Evolutionary conservation across 106 monocot genomes (phyloP).

Genomic region (Dendrobium chrysotoxum): DNA sequence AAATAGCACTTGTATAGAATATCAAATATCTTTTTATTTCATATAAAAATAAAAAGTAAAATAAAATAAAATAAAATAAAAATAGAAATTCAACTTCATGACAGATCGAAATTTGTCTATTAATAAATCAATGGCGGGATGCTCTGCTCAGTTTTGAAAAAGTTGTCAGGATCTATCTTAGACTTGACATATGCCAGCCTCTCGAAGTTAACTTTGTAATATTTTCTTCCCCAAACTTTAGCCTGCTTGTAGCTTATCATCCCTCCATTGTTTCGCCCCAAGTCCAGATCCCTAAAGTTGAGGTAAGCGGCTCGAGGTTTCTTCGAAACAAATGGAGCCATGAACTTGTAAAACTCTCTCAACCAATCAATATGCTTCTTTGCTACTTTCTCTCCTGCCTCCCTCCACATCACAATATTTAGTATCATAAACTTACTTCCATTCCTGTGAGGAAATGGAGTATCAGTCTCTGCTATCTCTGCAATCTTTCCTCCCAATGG

Average conservation of each 20-base stretch:
- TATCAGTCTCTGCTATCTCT: too few relatives aligned
- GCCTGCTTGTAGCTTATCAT: background rate
- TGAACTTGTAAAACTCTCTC: slow-evolving; percentile 11
- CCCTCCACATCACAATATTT: slow-evolving; percentile 12
- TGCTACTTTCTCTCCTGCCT: background rate
- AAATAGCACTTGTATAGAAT: too few relatives aligned
- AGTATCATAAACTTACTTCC: slow-evolving; percentile 24
- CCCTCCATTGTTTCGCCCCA: slow-evolving; percentile 7
- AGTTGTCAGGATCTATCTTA: slow-evolving; percentile 18
- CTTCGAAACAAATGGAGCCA: slow-evolving; percentile 16
- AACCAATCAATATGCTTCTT: slow-evolving; percentile 10
- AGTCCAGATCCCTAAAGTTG: slow-evolving; percentile 17
- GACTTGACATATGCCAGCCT: slow-evolving; percentile 23
- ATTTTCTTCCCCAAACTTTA: slow-evolving; percentile 29
- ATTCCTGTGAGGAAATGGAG: slow-evolving; percentile 29
- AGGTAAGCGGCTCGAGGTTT: slow-evolving; percentile 13
- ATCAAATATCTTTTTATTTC: too few relatives aligned
- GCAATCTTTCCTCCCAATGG: too few relatives aligned
- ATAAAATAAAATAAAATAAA: too few relatives aligned
- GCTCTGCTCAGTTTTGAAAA: slow-evolving; percentile 28
- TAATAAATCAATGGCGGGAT: slow-evolving; percentile 16
- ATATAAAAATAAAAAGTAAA: too few relatives aligned
- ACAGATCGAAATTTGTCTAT: too few relatives aligned
- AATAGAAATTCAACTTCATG: too few relatives aligned
- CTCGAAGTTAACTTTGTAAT: slow-evolving; percentile 14